Conservation (phyloP, 306 rosid species). For the Macrotyloma uniflorum region DNA sequence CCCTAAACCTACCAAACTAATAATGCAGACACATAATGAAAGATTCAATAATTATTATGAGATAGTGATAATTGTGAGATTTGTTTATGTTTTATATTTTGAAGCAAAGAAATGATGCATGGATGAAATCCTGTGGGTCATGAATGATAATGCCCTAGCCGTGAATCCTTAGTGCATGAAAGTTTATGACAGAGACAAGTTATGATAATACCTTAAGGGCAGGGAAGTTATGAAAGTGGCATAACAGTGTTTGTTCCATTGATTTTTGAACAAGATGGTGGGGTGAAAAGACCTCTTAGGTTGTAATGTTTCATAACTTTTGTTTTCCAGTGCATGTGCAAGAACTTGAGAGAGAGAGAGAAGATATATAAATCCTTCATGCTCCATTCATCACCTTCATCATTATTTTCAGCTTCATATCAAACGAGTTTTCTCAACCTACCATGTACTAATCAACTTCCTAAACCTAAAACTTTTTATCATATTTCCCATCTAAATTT, state of each 20-base stretch:
- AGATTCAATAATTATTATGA: not conserved
- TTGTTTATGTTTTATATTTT: not conserved
- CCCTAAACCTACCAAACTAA: not conserved
- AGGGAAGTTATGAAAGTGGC: slow-evolving; percentile 11
- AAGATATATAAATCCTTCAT: too few relatives aligned
- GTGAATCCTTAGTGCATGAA: slow-evolving; percentile 20
- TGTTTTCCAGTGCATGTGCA: not conserved
- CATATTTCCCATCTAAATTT: too few relatives aligned
- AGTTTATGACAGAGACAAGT: slow-evolving; percentile 31
- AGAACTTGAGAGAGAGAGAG: too few relatives aligned
- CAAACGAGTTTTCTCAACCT: not conserved
- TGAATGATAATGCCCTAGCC: slow-evolving; percentile 11
- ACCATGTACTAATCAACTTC: not conserved
- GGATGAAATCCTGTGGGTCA: slow-evolving; percentile 34
- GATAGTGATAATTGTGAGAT: too few relatives aligned
- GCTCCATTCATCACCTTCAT: too few relatives aligned
- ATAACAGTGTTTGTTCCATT: slow-evolving; percentile 21
- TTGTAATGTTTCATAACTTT: not conserved
- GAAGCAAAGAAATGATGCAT: slow-evolving; percentile 19
- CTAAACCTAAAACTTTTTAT: not conserved
- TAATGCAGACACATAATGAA: not conserved
- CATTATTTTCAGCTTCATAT: too few relatives aligned
- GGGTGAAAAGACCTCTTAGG: too few relatives aligned
- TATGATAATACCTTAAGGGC: slow-evolving; percentile 1
- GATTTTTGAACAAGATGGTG: too few relatives aligned